Evolutionary conservation across 768 basidiomycete genomes (phyloP).

Genomic region (Porpolomopsis calyptriformis): DNA sequence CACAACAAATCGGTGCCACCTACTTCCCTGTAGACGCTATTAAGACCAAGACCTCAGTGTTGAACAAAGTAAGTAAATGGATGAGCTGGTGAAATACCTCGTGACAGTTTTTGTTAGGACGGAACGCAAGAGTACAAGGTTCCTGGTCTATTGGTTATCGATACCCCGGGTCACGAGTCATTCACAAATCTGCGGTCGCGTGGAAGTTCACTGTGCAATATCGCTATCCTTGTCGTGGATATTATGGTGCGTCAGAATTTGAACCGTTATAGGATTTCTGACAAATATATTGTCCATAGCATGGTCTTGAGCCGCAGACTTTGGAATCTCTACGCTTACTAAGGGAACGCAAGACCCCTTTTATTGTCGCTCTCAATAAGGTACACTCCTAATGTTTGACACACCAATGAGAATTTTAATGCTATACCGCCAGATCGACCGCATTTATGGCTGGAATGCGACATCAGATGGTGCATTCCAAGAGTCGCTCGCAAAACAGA

Average conservation of each 20-base stretch:
- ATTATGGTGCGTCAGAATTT: conserved; percentile 58
- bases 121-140: conserved; percentile 87
- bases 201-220: conserved; percentile 96
- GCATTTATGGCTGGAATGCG: conserved; percentile 90
- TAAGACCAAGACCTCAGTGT: conserved; percentile 82
- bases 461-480: conserved; percentile 89
- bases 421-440: conserved; percentile 64
- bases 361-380: conserved; percentile 98
- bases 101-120: conserved; percentile 37
- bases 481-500: conserved; percentile 80
- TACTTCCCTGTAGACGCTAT: conserved; percentile 98
- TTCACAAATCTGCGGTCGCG: conserved; percentile 94
- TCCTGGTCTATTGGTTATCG: conserved; percentile 91
- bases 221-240: conserved; percentile 97
- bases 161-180: conserved; percentile 98
- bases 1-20: conserved; percentile 98
- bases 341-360: conserved; percentile 89
- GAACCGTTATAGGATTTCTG: neutral
- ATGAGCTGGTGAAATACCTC: conserved; percentile 1
- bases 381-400: conserved; percentile 24
- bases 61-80: conserved; percentile 62
- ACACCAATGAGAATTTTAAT: conserved; percentile 5
- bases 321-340: conserved; percentile 90
- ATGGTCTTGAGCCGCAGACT: conserved; percentile 97
- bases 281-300: conserved; percentile 34